Conservation (phyloP, 2,329 filamentous ascomycete species). For the Penicillium psychrosexuale region DNA sequence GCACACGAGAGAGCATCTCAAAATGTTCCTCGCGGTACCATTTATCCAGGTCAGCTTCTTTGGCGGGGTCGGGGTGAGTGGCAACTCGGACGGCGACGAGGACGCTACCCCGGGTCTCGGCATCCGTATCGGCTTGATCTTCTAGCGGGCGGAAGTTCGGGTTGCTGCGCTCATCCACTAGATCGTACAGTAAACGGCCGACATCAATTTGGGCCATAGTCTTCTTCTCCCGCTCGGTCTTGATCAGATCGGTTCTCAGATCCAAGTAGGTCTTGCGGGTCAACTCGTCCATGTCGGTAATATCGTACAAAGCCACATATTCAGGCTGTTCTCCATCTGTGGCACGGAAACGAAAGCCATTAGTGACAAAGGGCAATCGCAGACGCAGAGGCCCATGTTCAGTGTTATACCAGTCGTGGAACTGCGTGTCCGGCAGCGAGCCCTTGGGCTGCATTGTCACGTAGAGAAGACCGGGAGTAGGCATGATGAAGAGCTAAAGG, state of each 20-base stretch:
- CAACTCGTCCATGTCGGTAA: conserved; percentile 69
- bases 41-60: conserved; percentile 56
- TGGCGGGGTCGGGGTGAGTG: conserved; percentile 51
- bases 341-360: conserved; percentile 75
- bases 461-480: conserved; percentile 67
- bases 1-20: conserved; percentile 66
- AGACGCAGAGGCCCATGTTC: conserved; percentile 82
- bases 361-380: conserved; percentile 68
- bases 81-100: conserved; percentile 62
- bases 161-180: conserved; percentile 56
- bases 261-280: conserved; percentile 63
- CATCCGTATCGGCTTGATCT: conserved; percentile 56
- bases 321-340: conserved; percentile 61
- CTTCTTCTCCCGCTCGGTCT: conserved; percentile 58
- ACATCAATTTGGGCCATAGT: conserved; percentile 67
- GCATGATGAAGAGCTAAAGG: conserved; percentile 24
- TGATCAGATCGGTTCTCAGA: conserved; percentile 47
- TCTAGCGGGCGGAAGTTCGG: conserved; percentile 60
- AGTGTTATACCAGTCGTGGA: conserved; percentile 93
- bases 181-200: conserved; percentile 67
- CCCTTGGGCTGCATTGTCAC: conserved; percentile 80
- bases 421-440: conserved; percentile 63
- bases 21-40: conserved; percentile 78
- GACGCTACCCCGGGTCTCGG: conserved; percentile 53
- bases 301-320: conserved; percentile 79